Evolutionary conservation across 805 yeast species (phyloP), one percentile per base, ranked within the genome.

Genomic region (Metschnikowia similis): DNA sequence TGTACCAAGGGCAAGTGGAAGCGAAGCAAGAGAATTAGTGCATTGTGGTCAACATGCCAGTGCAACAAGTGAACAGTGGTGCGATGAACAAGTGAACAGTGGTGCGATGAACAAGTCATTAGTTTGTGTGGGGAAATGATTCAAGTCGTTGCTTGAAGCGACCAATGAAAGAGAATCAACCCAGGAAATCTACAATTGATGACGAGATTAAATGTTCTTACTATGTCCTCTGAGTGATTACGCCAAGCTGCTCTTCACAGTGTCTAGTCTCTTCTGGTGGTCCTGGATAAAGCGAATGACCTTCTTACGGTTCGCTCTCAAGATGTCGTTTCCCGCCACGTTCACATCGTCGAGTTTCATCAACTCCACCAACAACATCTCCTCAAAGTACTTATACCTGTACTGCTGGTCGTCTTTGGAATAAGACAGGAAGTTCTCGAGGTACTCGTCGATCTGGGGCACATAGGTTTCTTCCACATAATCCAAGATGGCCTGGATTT

Each of bases 341-440:
- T 84, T 86, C 34, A 87, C 72, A 2, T 79, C 83, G 58, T 87
- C 95, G 48, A 87, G 69, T 53, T 76, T 80, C 74, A 87, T 75
- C 56, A 86, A 65, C 54, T 84, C 74, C 61, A 85, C 85, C 63
- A 87, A 70, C 39, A 87, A 66, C 75, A 78, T 77, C 64, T 87
- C 95, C 58, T 83, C 85, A 63, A 73, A 82, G 62, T 74, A 86
- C 47, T 78, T 76, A 56, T 72, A 76, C 59, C 79, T 77, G 63
- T 81, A 84, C 50, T 66, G 64, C 34, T 66, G 62, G 41, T 73
- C 56, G 4, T 48, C 51, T 6, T 37, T 52, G 11, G 55, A 16
- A 39, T 54, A 49, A 4, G 40, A 39, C 27, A 27, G 45, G 38
- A 49, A 54, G 17, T 45, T 50, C 31, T 50, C 54, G 28, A 55